phyloP scores from a whole-genome alignment of 345 rosid genomes.

The Erucastrum elatum region DNA sequence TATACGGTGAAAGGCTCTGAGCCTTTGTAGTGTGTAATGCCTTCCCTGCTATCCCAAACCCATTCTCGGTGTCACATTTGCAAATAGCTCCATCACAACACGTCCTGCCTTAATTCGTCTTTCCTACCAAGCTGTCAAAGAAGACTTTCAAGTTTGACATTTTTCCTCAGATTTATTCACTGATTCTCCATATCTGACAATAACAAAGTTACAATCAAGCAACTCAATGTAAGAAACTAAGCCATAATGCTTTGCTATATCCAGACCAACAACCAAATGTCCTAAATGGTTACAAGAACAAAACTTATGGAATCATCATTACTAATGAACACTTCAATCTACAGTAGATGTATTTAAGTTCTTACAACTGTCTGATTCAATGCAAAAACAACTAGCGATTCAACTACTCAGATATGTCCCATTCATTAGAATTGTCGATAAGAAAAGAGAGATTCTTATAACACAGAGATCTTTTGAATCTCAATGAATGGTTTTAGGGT shows the following conservation, averaged over 20 bases:
- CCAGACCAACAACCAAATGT: neutral
- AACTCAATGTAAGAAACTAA: neutral
- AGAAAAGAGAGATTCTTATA: slow-evolving; percentile 29
- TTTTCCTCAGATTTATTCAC: too few species aligned
- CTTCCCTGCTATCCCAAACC: slow-evolving; percentile 59
- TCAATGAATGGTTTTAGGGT: slow-evolving; percentile 39
- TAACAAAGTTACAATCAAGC: too few species aligned
- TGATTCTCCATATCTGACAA: too few species aligned
- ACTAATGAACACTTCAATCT: neutral
- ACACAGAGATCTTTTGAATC: slow-evolving; percentile 30
- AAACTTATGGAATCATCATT: neutral
- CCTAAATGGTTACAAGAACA: neutral
- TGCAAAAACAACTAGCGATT: neutral
- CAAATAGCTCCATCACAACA: slow-evolving; percentile 60
- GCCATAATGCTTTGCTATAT: neutral
- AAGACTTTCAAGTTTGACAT: too few species aligned
- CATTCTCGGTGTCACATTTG: slow-evolving; percentile 62
- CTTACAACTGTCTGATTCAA: neutral
- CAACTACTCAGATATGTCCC: slow-evolving; percentile 11
- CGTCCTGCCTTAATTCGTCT: too few species aligned
- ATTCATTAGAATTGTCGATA: slow-evolving; percentile 32
- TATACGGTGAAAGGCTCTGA: slow-evolving; percentile 74
- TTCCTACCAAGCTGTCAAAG: too few species aligned
- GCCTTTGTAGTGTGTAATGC: slow-evolving; percentile 73
- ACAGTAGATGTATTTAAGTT: neutral